These are phyloP conservation scores for Boletus tomentosulus DNA, from an alignment of 768 basidiomycete genomes.

Conservation along the genomic window DNA sequence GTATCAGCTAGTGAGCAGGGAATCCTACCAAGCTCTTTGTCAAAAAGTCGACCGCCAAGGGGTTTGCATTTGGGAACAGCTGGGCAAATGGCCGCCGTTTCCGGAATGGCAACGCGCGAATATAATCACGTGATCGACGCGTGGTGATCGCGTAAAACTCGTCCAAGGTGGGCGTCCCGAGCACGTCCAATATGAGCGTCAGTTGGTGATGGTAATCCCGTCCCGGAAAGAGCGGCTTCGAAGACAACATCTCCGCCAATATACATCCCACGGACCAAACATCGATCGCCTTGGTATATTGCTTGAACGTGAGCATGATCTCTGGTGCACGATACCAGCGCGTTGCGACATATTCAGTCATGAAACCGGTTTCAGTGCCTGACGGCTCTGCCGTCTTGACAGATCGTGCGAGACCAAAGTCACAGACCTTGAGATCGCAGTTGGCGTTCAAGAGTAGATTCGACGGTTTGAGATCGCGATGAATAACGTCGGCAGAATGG, in stretches of 20 bases:
- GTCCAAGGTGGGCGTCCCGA: conserved; percentile 95
- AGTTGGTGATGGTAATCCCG: conserved; percentile 96
- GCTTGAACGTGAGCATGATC: conserved; percentile 99
- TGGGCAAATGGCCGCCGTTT: conserved; percentile 78
- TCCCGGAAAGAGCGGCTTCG: conserved; percentile 95
- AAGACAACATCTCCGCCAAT: conserved; percentile 94
- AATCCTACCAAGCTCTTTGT: conserved; percentile 72
- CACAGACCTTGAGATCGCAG: conserved; percentile 92
- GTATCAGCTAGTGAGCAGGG: too few relatives aligned
- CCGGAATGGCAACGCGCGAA: conserved; percentile 90
- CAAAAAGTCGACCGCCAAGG: conserved; percentile 71
- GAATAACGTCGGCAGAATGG: conserved; percentile 94
- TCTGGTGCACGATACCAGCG: conserved; percentile 99
- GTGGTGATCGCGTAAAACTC: conserved; percentile 98
- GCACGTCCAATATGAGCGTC: conserved; percentile 90
- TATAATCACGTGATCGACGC: conserved; percentile 88
- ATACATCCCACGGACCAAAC: conserved; percentile 88
- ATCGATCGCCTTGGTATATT: conserved; percentile 96
- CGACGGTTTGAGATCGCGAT: conserved; percentile 95
- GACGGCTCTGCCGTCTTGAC: conserved; percentile 82
- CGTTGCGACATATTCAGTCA: conserved; percentile 98
- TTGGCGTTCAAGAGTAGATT: conserved; percentile 97
- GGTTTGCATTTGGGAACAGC: conserved; percentile 88
- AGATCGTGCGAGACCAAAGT: conserved; percentile 93
- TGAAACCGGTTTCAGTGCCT: conserved; percentile 81